Evolutionary conservation across 1,284 basidiomycete species (phyloP).

Genomic region (Trametes versicolor): DNA sequence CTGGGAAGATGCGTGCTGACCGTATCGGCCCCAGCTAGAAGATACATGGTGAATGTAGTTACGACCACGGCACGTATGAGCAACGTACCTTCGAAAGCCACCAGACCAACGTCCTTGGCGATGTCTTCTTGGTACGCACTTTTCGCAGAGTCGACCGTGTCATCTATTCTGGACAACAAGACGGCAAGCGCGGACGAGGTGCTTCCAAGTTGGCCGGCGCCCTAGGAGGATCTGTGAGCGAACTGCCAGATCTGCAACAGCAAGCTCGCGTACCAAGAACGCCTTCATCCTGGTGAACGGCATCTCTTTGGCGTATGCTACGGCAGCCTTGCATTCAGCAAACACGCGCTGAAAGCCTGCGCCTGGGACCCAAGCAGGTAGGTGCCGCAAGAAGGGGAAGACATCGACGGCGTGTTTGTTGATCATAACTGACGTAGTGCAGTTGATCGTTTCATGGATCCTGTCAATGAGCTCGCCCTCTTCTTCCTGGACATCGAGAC

Average conservation of each 20-base stretch:
- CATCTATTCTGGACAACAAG: background rate
- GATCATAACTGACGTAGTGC: conserved; percentile 2
- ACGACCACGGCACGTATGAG: background rate
- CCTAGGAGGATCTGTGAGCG: background rate
- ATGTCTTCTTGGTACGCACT: conserved; percentile 14
- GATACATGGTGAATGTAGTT: background rate
- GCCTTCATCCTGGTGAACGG: conserved; percentile 16
- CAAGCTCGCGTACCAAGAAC: conserved; percentile 2
- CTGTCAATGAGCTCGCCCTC: conserved; percentile 5
- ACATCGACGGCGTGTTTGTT: conserved; percentile 25
- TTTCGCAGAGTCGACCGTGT: background rate
- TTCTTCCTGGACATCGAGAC: conserved; percentile 19
- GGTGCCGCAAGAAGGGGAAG: conserved; percentile 34
- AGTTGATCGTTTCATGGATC: conserved; percentile 1
- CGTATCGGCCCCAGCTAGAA: conserved; percentile 10
- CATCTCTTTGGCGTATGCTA: conserved; percentile 19
- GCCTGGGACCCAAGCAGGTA: conserved; percentile 42
- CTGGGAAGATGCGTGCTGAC: background rate
- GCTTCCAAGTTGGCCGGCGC: background rate
- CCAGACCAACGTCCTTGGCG: conserved; percentile 18
- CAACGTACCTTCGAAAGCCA: conserved; percentile 16
- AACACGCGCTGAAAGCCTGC: conserved; percentile 30
- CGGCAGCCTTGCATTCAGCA: conserved; percentile 40
- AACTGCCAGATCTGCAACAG: background rate
- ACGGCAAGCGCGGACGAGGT: background rate